A percentile compares a stretch with the other conserved stretches of the same genome.
phyloP scores from a whole-genome alignment of 2,329 filamentous ascomycete species.

The Claviceps maximensis region DNA sequence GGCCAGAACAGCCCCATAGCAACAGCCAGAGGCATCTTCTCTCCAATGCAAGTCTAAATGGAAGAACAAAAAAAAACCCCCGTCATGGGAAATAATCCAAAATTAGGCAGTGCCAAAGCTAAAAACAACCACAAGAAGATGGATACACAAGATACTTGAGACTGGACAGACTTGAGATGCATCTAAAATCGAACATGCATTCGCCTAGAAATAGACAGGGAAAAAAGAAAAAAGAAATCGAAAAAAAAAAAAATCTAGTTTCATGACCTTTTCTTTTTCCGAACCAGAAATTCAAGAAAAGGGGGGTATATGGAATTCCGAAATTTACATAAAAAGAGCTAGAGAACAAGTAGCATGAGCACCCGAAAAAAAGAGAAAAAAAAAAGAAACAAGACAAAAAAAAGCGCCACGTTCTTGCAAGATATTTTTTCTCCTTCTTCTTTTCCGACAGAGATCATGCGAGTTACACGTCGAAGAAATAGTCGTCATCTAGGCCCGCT shows the following conservation, averaged over 20 bases:
- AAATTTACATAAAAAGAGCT: background rate
- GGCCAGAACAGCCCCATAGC: too few relatives aligned
- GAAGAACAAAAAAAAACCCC: too few relatives aligned
- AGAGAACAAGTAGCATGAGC: too few relatives aligned
- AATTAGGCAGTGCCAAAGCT: too few relatives aligned
- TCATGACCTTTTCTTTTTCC: background rate
- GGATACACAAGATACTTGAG: too few relatives aligned
- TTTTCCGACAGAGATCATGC: background rate
- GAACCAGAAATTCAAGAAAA: background rate
- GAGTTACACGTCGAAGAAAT: conserved; percentile 68
- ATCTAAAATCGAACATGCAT: too few relatives aligned
- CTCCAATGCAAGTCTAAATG: background rate
- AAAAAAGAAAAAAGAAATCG: background rate
- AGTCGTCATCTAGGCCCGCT: conserved; percentile 81
- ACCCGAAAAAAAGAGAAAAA: too few relatives aligned
- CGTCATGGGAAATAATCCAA: too few relatives aligned
- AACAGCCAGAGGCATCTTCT: background rate
- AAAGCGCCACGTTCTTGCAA: too few relatives aligned
- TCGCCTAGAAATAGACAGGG: background rate
- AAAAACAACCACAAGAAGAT: too few relatives aligned
- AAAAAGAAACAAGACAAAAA: too few relatives aligned
- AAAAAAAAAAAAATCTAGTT: background rate
- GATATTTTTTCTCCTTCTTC: background rate
- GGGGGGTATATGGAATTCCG: conserved; percentile 2
- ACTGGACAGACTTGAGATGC: too few relatives aligned